Evolutionary conservation across 495 filamentous ascomycete species (phyloP).

Genomic region (Daldinia grandis): DNA sequence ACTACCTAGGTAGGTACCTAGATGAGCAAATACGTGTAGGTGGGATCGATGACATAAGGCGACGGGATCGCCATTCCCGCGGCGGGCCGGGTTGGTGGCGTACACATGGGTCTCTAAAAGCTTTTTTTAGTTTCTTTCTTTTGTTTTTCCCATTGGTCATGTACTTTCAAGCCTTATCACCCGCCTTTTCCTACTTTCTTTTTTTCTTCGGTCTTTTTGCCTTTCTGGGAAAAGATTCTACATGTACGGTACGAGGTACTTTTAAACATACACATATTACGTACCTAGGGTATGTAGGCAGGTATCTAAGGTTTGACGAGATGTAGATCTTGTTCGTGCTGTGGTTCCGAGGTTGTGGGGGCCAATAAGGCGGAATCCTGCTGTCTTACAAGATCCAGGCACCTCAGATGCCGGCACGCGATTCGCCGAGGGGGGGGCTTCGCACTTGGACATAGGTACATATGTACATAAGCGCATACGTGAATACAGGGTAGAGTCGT

Average conservation of each 20-base stretch:
- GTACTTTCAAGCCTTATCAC: neutral
- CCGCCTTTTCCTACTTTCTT: neutral
- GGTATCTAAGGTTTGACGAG: neutral
- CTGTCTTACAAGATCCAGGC: slow-evolving; percentile 14
- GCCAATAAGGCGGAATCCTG: slow-evolving; percentile 32
- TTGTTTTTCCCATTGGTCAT: neutral
- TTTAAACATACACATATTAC: neutral
- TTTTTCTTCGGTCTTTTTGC: neutral
- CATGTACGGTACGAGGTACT: neutral
- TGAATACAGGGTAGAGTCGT: neutral
- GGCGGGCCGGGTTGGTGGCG: slow-evolving; percentile 6
- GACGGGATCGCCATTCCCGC: slow-evolving; percentile 20
- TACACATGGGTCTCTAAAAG: neutral
- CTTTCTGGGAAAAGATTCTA: neutral
- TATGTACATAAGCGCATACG: neutral
- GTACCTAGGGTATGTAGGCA: neutral
- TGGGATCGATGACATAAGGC: neutral
- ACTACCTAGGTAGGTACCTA: too few relatives aligned
- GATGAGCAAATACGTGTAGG: neutral
- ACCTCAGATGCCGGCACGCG: neutral
- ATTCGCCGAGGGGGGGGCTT: slow-evolving; percentile 11
- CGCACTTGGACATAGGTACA: neutral
- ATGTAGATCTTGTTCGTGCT: neutral
- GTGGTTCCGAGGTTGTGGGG: slow-evolving; percentile 16
- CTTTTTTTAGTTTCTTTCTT: neutral